Conservation (phyloP, 441 rosid genomes). For the Populus tomentosa region DNA sequence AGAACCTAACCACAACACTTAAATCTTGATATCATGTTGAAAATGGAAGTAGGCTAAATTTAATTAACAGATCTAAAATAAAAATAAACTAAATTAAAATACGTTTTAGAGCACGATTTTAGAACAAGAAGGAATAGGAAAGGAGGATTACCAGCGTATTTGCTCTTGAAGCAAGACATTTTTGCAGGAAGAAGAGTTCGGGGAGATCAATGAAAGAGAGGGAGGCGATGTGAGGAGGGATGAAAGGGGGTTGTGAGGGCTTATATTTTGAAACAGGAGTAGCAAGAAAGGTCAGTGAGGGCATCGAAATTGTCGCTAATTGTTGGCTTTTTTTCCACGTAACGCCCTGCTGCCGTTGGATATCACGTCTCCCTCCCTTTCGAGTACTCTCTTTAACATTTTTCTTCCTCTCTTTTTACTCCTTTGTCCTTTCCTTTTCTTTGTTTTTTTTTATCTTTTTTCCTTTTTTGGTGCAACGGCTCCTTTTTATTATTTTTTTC, state of each 20-base stretch:
- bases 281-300: neutral
- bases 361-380: neutral
- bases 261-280: neutral
- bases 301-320: slow-evolving; percentile 22
- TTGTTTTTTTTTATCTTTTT: neutral
- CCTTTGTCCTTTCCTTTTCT: slow-evolving; percentile 5
- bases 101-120: neutral
- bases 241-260: neutral
- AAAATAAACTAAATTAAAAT: neutral
- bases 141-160: slow-evolving; percentile 44
- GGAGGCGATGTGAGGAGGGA: neutral
- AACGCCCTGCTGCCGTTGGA: slow-evolving; percentile 18
- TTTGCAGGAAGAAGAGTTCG: neutral
- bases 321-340: slow-evolving; percentile 9
- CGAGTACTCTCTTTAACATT: neutral
- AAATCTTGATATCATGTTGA: neutral
- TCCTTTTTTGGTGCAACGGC: neutral
- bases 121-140: neutral
- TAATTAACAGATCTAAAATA: neutral
- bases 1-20: neutral
- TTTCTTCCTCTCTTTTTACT: neutral
- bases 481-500: neutral
- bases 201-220: neutral
- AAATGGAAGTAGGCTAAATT: neutral
- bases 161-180: slow-evolving; percentile 62